A percentile compares a stretch with the other conserved stretches of the same genome.
phyloP scores from a whole-genome alignment of 1,284 basidiomycete species.

The Golubevia pallescens region DNA sequence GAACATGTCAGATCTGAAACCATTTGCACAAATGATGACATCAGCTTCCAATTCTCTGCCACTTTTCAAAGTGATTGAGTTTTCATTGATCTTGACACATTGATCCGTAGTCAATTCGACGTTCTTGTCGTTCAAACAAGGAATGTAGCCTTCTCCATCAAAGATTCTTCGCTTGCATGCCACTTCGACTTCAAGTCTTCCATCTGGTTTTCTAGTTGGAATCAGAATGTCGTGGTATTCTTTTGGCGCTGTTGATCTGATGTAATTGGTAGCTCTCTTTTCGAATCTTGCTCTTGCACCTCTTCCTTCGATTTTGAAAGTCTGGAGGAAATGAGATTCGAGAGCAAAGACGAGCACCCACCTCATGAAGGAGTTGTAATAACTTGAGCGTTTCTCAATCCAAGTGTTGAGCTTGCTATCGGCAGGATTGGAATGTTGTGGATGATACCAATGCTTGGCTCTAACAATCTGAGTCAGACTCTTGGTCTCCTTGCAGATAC shows the following conservation, averaged over 20 bases:
- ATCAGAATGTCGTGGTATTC: constrained; percentile 30
- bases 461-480: constrained; percentile 22
- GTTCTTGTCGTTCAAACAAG: constrained; percentile 20
- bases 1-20: constrained; percentile 17
- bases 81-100: constrained; percentile 16
- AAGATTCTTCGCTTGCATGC: constrained; percentile 40
- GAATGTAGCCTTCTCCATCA: constrained; percentile 25
- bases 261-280: constrained; percentile 14
- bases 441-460: constrained; percentile 38
- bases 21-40: constrained; percentile 30
- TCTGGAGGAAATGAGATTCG: constrained; percentile 27
- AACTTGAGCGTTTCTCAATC: constrained; percentile 19
- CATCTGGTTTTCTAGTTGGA: constrained; percentile 4
- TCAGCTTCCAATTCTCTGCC: constrained; percentile 32
- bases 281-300: constrained; percentile 18
- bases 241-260: constrained; percentile 19
- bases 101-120: constrained; percentile 23
- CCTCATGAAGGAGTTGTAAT: constrained; percentile 15
- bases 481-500: constrained; percentile 25
- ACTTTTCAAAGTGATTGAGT: constrained; percentile 20
- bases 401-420: background rate
- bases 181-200: constrained; percentile 20
- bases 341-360: constrained; percentile 19
- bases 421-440: background rate
- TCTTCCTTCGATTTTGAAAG: constrained; percentile 20